Evolutionary conservation across 2,329 filamentous ascomycete species (phyloP), one percentile per base, ranked within the genome.

Genomic region (Annulohypoxylon truncatum): DNA sequence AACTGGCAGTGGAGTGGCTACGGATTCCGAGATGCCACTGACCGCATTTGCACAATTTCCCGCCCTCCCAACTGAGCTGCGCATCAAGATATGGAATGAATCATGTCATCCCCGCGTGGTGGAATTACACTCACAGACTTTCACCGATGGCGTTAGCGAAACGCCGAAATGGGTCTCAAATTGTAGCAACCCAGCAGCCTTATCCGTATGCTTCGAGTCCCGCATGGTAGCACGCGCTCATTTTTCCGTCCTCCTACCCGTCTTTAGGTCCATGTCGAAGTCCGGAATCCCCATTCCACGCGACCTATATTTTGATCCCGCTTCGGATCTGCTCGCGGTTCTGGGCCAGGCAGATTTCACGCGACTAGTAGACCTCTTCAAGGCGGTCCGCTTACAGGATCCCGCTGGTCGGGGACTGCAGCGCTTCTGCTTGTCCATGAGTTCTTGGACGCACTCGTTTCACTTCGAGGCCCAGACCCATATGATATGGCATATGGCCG

Each of bases 1-100:
- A 13, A 2, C 13, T 42, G 18, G 18, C 6, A 15, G 13, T 8
- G 35, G 51, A 6, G 65, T 62, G 57, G 24, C 52, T 57, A 46
- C 60, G 13, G 22, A 47, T 33, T 22, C 52, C 9, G 18, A 33
- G 13, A 1, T 26, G 18, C 24, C 51, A 42, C 65, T 1, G 20
- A 29, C 38, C 15, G 26, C 38, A 22, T 79, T 80, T 42, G 66
- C 64, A 3, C 48, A 60, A 8, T 80, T 80, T 44, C 68, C 71
- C 9, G 54, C 67, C 5, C 70, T 80, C 1, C 79, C 79, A 10
- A 56, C 77, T 4, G 78, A 80, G 64, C 67, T 80, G 22, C 77
- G 79, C 33, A 70, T 79, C 61, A 72, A 75, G 51, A 77, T 80
- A 52, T 80, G 78, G 78, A 60, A 72, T 18, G 62, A 71, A 31